Conservation (phyloP, 768 basidiomycete genomes). For the Zangia roseola region DNA sequence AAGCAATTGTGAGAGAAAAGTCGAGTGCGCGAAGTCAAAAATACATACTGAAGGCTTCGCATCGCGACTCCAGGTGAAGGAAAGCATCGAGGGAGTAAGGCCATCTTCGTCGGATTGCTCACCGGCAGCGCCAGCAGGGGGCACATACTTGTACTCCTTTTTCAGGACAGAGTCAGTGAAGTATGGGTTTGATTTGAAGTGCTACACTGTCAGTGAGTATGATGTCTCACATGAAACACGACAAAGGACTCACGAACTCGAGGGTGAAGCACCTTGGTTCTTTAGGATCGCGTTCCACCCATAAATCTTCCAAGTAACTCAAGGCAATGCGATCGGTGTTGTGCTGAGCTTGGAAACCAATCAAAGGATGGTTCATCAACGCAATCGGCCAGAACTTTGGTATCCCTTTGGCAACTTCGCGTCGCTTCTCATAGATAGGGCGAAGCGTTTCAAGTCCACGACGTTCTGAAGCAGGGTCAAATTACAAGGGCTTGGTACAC, state of each 20-base stretch:
- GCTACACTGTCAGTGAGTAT: conserved; percentile 38
- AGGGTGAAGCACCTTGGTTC: conserved; percentile 84
- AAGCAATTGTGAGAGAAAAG: conserved; percentile 3
- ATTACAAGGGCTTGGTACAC: conserved; percentile 3
- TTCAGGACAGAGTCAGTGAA: conserved; percentile 74
- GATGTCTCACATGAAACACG: background rate
- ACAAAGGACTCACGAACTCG: conserved; percentile 71
- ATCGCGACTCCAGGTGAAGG: conserved; percentile 79
- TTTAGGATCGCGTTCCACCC: conserved; percentile 68
- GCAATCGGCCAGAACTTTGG: conserved; percentile 86
- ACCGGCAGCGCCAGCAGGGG: conserved; percentile 48
- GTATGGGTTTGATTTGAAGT: conserved; percentile 86
- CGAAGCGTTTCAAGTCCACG: conserved; percentile 54
- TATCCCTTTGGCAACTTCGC: conserved; percentile 62
- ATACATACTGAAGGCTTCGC: conserved; percentile 61
- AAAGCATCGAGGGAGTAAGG: conserved; percentile 72
- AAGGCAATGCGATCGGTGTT: conserved; percentile 77
- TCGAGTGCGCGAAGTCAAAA: background rate
- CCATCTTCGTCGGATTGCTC: conserved; percentile 72
- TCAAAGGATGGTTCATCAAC: conserved; percentile 66
- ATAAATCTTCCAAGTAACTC: conserved; percentile 81
- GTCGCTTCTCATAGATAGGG: conserved; percentile 71
- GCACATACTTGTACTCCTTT: conserved; percentile 77
- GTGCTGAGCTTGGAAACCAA: conserved; percentile 69
- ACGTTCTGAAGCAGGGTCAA: conserved; percentile 48